These are phyloP conservation scores for Lachnum nothofagi DNA, from an alignment of 2,329 filamentous ascomycete species.

Conservation along the genomic window DNA sequence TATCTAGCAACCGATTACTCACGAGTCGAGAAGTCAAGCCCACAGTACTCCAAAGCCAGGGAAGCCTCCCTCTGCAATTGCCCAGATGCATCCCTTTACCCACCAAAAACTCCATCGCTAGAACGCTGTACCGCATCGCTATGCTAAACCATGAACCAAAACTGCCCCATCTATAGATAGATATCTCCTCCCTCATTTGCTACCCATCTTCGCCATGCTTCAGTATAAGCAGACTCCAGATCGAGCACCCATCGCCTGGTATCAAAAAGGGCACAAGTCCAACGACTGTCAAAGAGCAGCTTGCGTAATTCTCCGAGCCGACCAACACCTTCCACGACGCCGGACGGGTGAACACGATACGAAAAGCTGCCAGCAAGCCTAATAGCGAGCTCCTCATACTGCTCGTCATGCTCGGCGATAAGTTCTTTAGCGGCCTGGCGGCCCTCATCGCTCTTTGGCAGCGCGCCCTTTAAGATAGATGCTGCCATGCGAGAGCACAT, in stretches of 20 bases:
- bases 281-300: constrained; percentile 76
- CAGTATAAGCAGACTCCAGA: constrained; percentile 80
- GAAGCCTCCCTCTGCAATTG: not conserved
- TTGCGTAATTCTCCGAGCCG: constrained; percentile 73
- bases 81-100: not conserved
- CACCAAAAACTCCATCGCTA: constrained; percentile 13
- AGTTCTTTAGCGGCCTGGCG: constrained; percentile 65
- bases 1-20: constrained; percentile 7
- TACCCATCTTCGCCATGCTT: constrained; percentile 87
- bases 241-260: constrained; percentile 87
- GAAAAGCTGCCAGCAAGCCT: constrained; percentile 58
- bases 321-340: constrained; percentile 55
- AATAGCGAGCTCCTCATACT: constrained; percentile 78
- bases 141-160: constrained; percentile 7
- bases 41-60: constrained; percentile 1
- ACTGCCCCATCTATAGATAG: constrained; percentile 50
- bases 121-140: not conserved
- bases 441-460: constrained; percentile 69
- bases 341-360: constrained; percentile 46
- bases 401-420: constrained; percentile 69
- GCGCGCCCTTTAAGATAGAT: constrained; percentile 82
- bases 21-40: not conserved
- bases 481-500: constrained; percentile 99
- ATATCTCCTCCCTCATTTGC: constrained; percentile 86
- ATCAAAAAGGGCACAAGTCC: constrained; percentile 84